Base-by-base conservation (phyloP, 176 grass and related monocot species). In the Rhipidocladum racemiflorum region DNA sequence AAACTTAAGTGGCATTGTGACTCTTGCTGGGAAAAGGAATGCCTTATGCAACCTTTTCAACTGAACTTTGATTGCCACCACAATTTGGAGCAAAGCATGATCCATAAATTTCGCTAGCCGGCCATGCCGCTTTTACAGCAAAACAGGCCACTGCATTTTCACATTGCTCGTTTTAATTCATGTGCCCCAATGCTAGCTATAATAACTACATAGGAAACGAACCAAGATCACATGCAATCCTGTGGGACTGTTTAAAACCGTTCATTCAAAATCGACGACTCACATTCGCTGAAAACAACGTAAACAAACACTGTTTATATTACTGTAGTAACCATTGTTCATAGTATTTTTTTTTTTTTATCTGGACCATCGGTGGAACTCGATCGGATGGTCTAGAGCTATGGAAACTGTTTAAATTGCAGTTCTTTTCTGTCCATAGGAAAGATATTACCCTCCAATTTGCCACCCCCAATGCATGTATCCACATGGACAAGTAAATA, bases 71-170 rank as follows among this genome's bases (percentile, higher is more conserved):
- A 65, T 77, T 65, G 70, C 43, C 61, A 36, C 65, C 39, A 77
- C 65, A 36, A 65, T 46, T 70, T 65, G 55, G 59, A 77, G 51
- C 61, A 79, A 88, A 72, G 11, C 80, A 79, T n/a, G 86, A 72
- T 59, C 81, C 67, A 79, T 73, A 17, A 84, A 88, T 48, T 61
- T 44, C 54, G 75, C 78, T 36, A 56, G 24, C 59, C 60, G 71
- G 29, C 9, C 74, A 28, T 44, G 54, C 68, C 40, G 38, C 55
- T 35, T 82, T 50, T 49, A 36, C 54, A 49, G n/a, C 40, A 64
- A 13, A 43, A 21, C 39, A 62, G 57, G 25, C 64, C 53, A 45
- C 17, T 55, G 57, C 35, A 65, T 65, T 73, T 88, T 46, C 34
- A 29, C 55, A 78, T 27, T 56, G 57, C 21, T 25, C 85, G 20